These are phyloP conservation scores for Dothiorella sarmentorum DNA, from an alignment of 2,329 filamentous ascomycete species.

Conservation along the genomic window DNA sequence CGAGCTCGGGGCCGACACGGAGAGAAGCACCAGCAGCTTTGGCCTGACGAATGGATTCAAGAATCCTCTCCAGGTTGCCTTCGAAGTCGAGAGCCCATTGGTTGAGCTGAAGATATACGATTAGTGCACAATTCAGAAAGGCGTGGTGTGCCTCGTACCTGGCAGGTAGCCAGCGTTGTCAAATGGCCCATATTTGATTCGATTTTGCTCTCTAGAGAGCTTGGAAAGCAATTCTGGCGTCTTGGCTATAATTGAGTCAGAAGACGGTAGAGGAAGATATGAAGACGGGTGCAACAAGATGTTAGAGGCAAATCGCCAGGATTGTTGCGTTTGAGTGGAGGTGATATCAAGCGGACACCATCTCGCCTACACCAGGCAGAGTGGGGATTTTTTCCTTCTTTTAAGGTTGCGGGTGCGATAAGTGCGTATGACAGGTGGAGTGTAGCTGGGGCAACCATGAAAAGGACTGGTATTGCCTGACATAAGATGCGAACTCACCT, in stretches of 20 bases:
- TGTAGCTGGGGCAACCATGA: not conserved
- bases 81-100: conserved; percentile 57
- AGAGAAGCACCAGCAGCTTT: conserved; percentile 61
- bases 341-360: conserved; percentile 7
- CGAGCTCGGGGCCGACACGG: conserved; percentile 54
- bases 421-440: not conserved
- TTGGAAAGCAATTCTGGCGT: not conserved
- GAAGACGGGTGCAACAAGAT: not conserved
- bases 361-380: not conserved
- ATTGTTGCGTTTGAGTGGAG: not conserved
- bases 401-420: not conserved
- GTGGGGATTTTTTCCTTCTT: too few relatives aligned
- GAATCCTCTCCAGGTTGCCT: conserved; percentile 62
- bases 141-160: not conserved
- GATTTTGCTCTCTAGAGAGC: not conserved
- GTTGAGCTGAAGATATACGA: conserved; percentile 34
- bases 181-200: conserved; percentile 18
- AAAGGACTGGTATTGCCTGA: not conserved
- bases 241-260: not conserved
- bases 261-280: not conserved
- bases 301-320: not conserved
- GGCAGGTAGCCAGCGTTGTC: conserved; percentile 19
- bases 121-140: not conserved
- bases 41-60: conserved; percentile 58
- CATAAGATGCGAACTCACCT: not conserved